Percentiles rank a stretch among this genome's conserved stretches.
phyloP scores from a whole-genome alignment of 345 rosid species.

The Hypericum perforatum region DNA sequence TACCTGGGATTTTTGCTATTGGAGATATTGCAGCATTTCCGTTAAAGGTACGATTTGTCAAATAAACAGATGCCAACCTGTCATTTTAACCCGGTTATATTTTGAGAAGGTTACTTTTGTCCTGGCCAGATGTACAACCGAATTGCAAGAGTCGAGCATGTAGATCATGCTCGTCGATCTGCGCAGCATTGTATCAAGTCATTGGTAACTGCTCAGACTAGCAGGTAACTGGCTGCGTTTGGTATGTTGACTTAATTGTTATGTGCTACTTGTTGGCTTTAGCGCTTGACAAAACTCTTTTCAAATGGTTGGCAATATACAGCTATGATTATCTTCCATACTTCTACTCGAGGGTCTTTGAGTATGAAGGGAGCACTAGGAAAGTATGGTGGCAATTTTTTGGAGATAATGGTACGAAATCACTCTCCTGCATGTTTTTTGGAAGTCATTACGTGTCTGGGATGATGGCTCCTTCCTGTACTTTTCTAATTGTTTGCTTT shows the following conservation, averaged over 20 bases:
- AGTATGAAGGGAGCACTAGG: slow-evolving; percentile 85
- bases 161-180: slow-evolving; percentile 88
- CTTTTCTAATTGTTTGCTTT: slow-evolving; percentile 8
- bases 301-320: slow-evolving; percentile 12
- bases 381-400: slow-evolving; percentile 95
- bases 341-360: slow-evolving; percentile 85
- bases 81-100: not conserved
- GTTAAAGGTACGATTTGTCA: slow-evolving; percentile 44
- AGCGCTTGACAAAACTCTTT: too few relatives aligned
- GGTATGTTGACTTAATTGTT: not conserved
- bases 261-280: too few relatives aligned
- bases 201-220: slow-evolving; percentile 58
- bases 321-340: slow-evolving; percentile 92
- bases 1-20: slow-evolving; percentile 88
- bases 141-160: slow-evolving; percentile 80
- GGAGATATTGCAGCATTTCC: slow-evolving; percentile 99
- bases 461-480: not conserved
- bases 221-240: slow-evolving; percentile 33
- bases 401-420: slow-evolving; percentile 72
- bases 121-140: slow-evolving; percentile 66
- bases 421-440: not conserved
- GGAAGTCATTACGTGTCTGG: not conserved
- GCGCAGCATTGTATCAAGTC: slow-evolving; percentile 84
- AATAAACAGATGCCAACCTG: not conserved
- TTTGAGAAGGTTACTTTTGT: not conserved